Evolutionary conservation across 495 filamentous ascomycete species (phyloP), one percentile per base, ranked within the genome.

Genomic region (Talaromyces thailandensis): DNA sequence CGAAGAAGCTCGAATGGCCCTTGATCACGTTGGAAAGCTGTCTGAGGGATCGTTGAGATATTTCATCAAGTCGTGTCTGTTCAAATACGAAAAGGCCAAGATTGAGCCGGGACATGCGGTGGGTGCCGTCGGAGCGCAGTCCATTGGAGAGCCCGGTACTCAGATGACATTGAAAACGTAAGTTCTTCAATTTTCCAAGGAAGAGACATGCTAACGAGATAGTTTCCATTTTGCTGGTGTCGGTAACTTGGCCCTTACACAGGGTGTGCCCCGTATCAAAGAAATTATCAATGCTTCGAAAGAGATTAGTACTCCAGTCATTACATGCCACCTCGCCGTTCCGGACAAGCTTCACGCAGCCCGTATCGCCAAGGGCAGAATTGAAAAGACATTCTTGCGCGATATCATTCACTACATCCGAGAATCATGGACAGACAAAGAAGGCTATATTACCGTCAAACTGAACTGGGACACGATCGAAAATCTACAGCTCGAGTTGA

Each of bases 221-320:
- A 61, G 59, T 72, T 98, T 98, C 87, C 94, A 98, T 88, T 98
- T 98, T 78, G 94, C 94, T 68, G 94, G 94, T 88, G 95, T 98
- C 64, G 95, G 93, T 25, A 92, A 92, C 68, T 97, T 98, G 93
- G 95, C 90, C 81, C 94, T 98, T 68, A 98, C 95, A 0, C 91
- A 96, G 70, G 94, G 94, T 87, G 94, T 98, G 2, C 94, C 94
- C 2, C 94, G 94, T 84, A 98, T 98, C 73, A 98, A 98, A 76
- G 94, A 98, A 82, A 98, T 98, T 68, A 98, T 98, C 84, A 98
- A 98, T 75, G 94, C 94, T 6, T 93, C 90, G 9, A 93, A 88
- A 71, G 79, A 77, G 50, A 98, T 98, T 71, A 95, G 90, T 75
- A 98, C 94, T 2, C 94, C 94, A 1, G 87, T 98, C 69, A 94